These are phyloP conservation scores for Claviceps digitariae DNA, from an alignment of 2,329 filamentous ascomycete species.

Conservation along the genomic window DNA sequence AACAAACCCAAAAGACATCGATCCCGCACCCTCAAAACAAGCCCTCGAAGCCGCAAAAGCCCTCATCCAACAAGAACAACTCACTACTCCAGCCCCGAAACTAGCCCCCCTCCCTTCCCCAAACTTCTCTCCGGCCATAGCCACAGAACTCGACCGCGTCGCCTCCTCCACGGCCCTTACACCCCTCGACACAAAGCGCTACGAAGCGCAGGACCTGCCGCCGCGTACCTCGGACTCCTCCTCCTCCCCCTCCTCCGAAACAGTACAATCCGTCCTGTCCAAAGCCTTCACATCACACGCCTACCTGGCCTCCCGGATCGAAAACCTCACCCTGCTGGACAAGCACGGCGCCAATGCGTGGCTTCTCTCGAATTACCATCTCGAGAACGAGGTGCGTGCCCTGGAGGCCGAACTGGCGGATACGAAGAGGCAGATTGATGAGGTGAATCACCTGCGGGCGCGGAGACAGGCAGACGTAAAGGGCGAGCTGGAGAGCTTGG, in stretches of 20 bases:
- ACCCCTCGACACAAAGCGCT: constrained; percentile 63
- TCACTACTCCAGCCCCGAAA: neutral
- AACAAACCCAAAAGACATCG: constrained; percentile 51
- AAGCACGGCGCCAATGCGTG: constrained; percentile 79
- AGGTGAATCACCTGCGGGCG: constrained; percentile 57
- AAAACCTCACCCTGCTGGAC: constrained; percentile 60
- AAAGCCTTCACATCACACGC: constrained; percentile 34
- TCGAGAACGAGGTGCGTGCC: constrained; percentile 51
- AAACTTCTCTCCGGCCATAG: neutral
- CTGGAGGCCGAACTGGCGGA: constrained; percentile 65
- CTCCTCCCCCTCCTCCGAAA: constrained; percentile 8
- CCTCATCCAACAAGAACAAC: constrained; percentile 52
- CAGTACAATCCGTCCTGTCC: constrained; percentile 50
- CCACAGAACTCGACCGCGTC: constrained; percentile 33
- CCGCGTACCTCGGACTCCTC: neutral
- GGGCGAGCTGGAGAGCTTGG: constrained; percentile 59
- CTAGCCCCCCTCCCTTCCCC: neutral
- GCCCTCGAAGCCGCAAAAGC: constrained; percentile 53
- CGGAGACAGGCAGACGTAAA: constrained; percentile 55
- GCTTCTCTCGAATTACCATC: constrained; percentile 70
- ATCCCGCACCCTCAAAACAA: constrained; percentile 50
- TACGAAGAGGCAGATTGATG: constrained; percentile 55
- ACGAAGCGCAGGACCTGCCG: constrained; percentile 56
- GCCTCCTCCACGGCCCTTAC: constrained; percentile 26
- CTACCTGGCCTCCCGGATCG: constrained; percentile 37